Conservation (phyloP, 352 stramenopile species). For the Phytophthora pinifolia region DNA sequence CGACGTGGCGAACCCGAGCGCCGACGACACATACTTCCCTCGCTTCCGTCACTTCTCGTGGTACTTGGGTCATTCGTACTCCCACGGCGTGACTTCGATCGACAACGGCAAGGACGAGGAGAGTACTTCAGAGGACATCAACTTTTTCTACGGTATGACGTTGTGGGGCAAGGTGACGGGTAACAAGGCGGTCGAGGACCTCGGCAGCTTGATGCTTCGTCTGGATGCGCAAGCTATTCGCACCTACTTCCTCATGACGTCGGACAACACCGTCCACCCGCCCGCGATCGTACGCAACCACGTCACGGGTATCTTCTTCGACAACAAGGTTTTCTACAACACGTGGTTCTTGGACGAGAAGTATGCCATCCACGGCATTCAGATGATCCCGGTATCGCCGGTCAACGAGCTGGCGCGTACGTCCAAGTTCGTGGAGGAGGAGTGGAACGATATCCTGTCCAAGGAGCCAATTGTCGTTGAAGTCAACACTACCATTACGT, state of each 20-base stretch:
- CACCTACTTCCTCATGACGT: constrained; percentile 67
- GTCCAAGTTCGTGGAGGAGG: constrained; percentile 50
- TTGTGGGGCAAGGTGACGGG: constrained; percentile 52
- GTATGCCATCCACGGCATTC: constrained; percentile 66
- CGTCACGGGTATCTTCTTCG: constrained; percentile 60
- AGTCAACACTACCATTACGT: constrained; percentile 42
- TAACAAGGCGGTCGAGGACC: constrained; percentile 48
- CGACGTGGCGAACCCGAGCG: constrained; percentile 58
- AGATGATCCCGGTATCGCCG: constrained; percentile 67
- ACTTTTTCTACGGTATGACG: constrained; percentile 73
- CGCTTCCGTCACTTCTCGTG: constrained; percentile 67
- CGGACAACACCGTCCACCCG: constrained; percentile 53
- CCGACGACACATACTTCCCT: constrained; percentile 47
- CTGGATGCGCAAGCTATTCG: constrained; percentile 50
- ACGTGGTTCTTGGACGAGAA: constrained; percentile 59
- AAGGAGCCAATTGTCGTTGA: constrained; percentile 46
- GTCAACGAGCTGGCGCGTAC: constrained; percentile 64
- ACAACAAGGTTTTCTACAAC: constrained; percentile 62
- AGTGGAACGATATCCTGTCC: constrained; percentile 63
- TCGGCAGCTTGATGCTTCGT: constrained; percentile 61
- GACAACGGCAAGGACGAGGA: constrained; percentile 66
- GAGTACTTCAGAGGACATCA: constrained; percentile 65
- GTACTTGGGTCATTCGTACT: constrained; percentile 66
- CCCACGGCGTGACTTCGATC: constrained; percentile 52
- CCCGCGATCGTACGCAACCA: constrained; percentile 58